These are phyloP conservation scores for Alternaria ventricosa DNA, from an alignment of 2,329 filamentous ascomycete genomes.

Conservation along the genomic window DNA sequence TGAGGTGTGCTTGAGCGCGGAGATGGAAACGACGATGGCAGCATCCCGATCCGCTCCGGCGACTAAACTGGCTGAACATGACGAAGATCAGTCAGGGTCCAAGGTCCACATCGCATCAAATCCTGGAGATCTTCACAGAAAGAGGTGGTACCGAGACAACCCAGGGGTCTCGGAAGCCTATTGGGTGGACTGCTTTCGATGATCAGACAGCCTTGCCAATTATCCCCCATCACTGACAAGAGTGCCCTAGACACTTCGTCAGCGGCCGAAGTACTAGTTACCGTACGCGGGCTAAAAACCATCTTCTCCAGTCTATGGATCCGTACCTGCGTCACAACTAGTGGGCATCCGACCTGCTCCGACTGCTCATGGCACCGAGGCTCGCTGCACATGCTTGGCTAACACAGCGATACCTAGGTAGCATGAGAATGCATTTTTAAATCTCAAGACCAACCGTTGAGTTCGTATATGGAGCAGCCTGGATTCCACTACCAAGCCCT, in stretches of 20 bases:
- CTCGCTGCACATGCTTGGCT: background rate
- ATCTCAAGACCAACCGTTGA: background rate
- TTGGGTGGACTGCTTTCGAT: background rate
- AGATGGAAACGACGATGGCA: background rate
- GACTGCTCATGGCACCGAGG: slow-evolving; percentile 8
- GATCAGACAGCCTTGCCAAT: background rate
- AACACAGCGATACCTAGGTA: background rate
- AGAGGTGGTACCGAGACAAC: background rate
- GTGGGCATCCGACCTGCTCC: slow-evolving; percentile 5
- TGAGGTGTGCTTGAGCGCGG: background rate
- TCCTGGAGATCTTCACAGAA: background rate
- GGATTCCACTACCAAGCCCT: background rate
- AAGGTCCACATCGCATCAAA: background rate
- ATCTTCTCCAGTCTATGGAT: background rate
- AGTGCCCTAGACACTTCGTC: background rate
- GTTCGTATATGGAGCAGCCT: background rate
- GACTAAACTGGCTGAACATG: background rate
- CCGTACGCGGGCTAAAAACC: background rate
- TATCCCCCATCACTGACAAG: background rate
- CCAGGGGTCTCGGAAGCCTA: background rate
- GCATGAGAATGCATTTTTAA: background rate
- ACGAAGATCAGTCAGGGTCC: slow-evolving; percentile 2
- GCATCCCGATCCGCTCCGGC: slow-evolving; percentile 10
- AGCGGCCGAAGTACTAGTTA: background rate
- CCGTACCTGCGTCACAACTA: slow-evolving; percentile 13